Base-by-base conservation (phyloP, 2,329 filamentous ascomycete genomes). In the Knufia fluminis region DNA sequence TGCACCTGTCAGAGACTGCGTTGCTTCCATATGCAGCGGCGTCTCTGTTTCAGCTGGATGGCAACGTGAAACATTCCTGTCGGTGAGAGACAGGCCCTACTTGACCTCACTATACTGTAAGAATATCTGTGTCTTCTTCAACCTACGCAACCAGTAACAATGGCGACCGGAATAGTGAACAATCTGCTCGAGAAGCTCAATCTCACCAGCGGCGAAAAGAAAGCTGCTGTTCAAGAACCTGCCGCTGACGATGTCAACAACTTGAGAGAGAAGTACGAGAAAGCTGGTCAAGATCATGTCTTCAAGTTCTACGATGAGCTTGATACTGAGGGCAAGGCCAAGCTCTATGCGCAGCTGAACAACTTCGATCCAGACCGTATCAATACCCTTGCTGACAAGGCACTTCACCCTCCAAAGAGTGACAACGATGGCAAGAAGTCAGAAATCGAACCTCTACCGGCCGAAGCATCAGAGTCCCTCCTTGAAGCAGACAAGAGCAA, bases 231-330 rank as follows among this genome's bases (percentile, higher is more conserved):
- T 57, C 71, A 64, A 59, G 74, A 68, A 56, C 74, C 86, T 52
- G 77, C 78, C 32, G 67, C 78, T 51, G 78, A 86, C 55, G 78
- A 86, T 63, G 71, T 89, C 60, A 73, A 79, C 49, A 68, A 79
- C 59, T 77, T 94, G 35, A 79, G 78, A 67, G 71, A 82, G 56
- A 85, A 83, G 65, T 94, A 90, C 71, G 73, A 77, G 54, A 76
- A 82, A 58, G 85, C 85, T 42, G 78, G 77, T 26, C 88, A 94
- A 69, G 84, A 79, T 50, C 88, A 94, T 57, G 85, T 94, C 56
- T 88, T 94, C 63, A 76, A 83, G 51, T 97, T 90, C 70, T 95
- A 86, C 73, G 87, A 96, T 63, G 78, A 82, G 54, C 82, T 98
- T 55, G 74, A 75, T 54, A 70, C 76, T 16, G 68, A 75, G 46